Percentiles rank a stretch among this genome's conserved stretches.
Conservation (phyloP, 2,329 filamentous ascomycete species). For the Allantophomopsis cytisporea region DNA sequence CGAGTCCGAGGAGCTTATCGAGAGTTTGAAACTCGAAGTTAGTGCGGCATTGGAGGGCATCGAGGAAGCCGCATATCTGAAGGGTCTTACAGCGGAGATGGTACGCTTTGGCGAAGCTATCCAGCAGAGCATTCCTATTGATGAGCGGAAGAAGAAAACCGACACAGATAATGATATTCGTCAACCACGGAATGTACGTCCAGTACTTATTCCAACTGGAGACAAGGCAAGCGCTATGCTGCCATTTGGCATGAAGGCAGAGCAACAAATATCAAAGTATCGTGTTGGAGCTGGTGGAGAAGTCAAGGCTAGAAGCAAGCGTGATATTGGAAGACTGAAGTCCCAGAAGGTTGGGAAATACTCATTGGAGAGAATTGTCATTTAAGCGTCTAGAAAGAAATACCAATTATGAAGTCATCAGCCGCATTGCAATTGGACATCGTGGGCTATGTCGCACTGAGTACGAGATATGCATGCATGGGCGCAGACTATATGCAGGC, state of each 20-base stretch:
- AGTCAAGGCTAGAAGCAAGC: slow-evolving; percentile 49
- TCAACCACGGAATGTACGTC: slow-evolving; percentile 20
- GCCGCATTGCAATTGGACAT: too few species aligned
- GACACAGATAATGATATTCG: slow-evolving; percentile 5
- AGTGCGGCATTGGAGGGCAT: slow-evolving; percentile 59
- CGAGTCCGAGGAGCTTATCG: slow-evolving; percentile 49
- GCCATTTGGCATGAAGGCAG: slow-evolving; percentile 59
- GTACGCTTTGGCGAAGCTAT: slow-evolving; percentile 39
- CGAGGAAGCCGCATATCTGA: slow-evolving; percentile 53
- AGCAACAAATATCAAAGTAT: slow-evolving; percentile 30
- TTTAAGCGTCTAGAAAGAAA: slow-evolving; percentile 26
- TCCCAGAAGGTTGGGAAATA: slow-evolving; percentile 74
- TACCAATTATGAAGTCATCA: too few species aligned
- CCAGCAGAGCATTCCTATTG: slow-evolving; percentile 5
- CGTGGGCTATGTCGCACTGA: too few species aligned
- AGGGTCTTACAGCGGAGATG: slow-evolving; percentile 50
- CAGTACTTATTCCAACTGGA: slow-evolving; percentile 28
- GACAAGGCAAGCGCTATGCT: slow-evolving; percentile 35
- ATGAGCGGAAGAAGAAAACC: slow-evolving; percentile 15
- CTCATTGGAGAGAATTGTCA: slow-evolving; percentile 62
- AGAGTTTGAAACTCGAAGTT: slow-evolving; percentile 53
- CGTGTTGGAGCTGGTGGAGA: slow-evolving; percentile 60
- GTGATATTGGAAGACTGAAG: slow-evolving; percentile 66
- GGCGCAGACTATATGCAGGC: too few species aligned
- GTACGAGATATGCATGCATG: too few species aligned